These are phyloP conservation scores for Tolypocladium ovalisporum DNA, from an alignment of 2,329 filamentous ascomycete species.

Conservation along the genomic window DNA sequence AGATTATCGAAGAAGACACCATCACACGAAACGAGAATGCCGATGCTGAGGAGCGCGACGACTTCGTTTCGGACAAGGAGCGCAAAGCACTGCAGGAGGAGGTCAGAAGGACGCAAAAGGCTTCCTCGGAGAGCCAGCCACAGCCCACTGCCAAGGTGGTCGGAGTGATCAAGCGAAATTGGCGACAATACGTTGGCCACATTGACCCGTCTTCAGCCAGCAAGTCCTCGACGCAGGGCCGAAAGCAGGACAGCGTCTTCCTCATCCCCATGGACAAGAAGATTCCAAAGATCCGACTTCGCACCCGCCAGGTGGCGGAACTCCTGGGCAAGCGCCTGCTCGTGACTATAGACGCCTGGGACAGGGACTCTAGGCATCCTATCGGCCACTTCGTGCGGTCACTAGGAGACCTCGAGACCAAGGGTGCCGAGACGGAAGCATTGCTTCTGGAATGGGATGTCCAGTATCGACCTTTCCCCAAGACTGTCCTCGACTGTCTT, in stretches of 20 bases:
- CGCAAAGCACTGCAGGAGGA: conserved; percentile 81
- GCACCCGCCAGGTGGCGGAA: conserved; percentile 81
- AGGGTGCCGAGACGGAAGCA: conserved; percentile 95
- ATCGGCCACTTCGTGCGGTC: conserved; percentile 90
- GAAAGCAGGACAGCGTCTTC: conserved; percentile 87
- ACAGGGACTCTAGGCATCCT: conserved; percentile 84
- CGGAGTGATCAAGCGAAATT: conserved; percentile 88
- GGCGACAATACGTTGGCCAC: conserved; percentile 95
- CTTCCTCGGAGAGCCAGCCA: conserved; percentile 61
- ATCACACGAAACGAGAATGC: conserved; percentile 91
- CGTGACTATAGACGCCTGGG: conserved; percentile 92
- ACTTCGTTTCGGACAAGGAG: conserved; percentile 81
- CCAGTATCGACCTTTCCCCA: conserved; percentile 93
- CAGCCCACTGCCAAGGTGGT: conserved; percentile 91
- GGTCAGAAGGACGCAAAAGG: conserved; percentile 73
- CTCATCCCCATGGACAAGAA: conserved; percentile 97
- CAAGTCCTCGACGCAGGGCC: conserved; percentile 60
- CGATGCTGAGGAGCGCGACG: conserved; percentile 64
- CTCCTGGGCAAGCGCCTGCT: conserved; percentile 84
- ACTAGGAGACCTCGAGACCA: conserved; percentile 86
- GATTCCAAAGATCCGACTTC: conserved; percentile 88
- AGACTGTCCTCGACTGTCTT: conserved; percentile 87
- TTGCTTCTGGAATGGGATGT: conserved; percentile 92
- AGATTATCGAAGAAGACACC: conserved; percentile 89
- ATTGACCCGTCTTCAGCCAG: conserved; percentile 80